Evolutionary conservation across 2,329 filamentous ascomycete species (phyloP).

Genomic region (Penicillium sp.): DNA sequence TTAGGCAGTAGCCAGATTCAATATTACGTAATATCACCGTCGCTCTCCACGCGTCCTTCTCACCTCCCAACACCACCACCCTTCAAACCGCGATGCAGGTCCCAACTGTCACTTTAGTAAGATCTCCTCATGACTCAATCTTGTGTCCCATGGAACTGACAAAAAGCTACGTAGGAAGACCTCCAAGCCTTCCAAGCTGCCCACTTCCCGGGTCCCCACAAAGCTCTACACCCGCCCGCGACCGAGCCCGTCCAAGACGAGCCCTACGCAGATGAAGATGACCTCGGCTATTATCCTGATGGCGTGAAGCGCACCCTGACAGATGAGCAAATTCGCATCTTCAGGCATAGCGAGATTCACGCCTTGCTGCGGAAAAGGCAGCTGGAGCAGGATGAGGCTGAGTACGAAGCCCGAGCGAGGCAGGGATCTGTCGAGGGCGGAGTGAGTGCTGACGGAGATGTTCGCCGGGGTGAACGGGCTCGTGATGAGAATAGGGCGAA

Average conservation of each 20-base stretch:
- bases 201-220: conserved; percentile 54
- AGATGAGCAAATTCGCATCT: conserved; percentile 87
- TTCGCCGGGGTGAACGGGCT: not conserved
- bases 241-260: conserved; percentile 13
- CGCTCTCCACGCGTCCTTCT: conserved; percentile 16
- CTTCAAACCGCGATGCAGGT: conserved; percentile 25
- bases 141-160: not conserved
- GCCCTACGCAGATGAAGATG: conserved; percentile 52
- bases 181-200: conserved; percentile 59
- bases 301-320: conserved; percentile 87
- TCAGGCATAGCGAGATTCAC: conserved; percentile 85
- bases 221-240: conserved; percentile 3
- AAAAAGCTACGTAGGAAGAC: conserved; percentile 54
- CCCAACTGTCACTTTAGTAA: conserved; percentile 41
- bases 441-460: not conserved
- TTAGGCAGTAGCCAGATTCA: not conserved
- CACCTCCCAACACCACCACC: conserved; percentile 5
- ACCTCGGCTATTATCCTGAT: conserved; percentile 80
- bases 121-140: not conserved
- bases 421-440: not conserved
- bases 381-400: conserved; percentile 34
- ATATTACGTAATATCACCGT: conserved; percentile 4
- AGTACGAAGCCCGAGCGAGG: conserved; percentile 18
- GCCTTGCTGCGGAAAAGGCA: conserved; percentile 60
- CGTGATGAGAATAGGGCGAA: not conserved